Conservation (phyloP, 2,329 filamentous ascomycete species). For the Ophiostoma tasmaniense region DNA sequence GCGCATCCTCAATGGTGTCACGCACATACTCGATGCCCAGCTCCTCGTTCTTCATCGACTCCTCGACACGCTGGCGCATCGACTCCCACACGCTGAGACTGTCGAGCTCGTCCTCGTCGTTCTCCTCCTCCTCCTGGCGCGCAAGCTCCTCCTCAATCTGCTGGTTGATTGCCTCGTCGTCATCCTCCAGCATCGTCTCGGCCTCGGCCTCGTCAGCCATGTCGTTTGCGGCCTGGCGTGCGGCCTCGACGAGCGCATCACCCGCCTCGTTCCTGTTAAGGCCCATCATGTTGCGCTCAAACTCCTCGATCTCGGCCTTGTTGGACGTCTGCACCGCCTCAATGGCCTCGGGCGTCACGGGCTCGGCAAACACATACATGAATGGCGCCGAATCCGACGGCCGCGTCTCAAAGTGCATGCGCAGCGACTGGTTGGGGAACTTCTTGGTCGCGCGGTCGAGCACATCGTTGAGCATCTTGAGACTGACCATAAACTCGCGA, state of each 20-base stretch:
- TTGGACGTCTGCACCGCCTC: constrained; percentile 62
- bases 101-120: constrained; percentile 22
- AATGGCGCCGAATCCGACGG: constrained; percentile 44
- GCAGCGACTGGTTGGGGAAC: constrained; percentile 68
- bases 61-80: constrained; percentile 46
- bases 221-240: background rate
- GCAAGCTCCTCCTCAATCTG: constrained; percentile 14
- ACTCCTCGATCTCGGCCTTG: constrained; percentile 56
- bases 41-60: constrained; percentile 50
- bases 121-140: constrained; percentile 18
- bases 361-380: constrained; percentile 87
- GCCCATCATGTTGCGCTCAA: constrained; percentile 56
- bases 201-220: constrained; percentile 12
- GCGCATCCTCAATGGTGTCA: constrained; percentile 46
- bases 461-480: constrained; percentile 70
- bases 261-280: constrained; percentile 27
- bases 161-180: constrained; percentile 12
- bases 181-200: constrained; percentile 22
- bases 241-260: constrained; percentile 6
- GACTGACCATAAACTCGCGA: constrained; percentile 73
- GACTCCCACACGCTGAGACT: constrained; percentile 41
- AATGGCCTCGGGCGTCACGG: constrained; percentile 65
- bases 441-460: constrained; percentile 64
- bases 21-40: constrained; percentile 43
- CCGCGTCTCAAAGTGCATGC: constrained; percentile 75